A percentile compares a stretch with the other conserved stretches of the same genome.
Evolutionary conservation across 2,329 filamentous ascomycete species (phyloP).

Genomic region (Pleoardoris graminearum): DNA sequence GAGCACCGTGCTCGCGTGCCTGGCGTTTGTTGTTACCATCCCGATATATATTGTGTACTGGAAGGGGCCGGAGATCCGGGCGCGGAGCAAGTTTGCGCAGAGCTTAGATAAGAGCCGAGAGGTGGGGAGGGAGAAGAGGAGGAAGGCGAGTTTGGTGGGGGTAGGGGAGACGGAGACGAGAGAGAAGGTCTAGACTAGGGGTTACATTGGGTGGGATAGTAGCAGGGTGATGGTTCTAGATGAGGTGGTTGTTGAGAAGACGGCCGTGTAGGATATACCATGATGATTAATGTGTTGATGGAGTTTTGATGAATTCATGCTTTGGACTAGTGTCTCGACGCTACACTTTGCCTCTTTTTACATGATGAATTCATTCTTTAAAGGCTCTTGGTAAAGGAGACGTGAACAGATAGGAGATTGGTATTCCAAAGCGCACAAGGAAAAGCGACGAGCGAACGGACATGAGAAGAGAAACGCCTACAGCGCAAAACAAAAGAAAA

Average conservation of each 20-base stretch:
- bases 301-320: not conserved
- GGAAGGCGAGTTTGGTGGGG: conserved; percentile 29
- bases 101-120: conserved; percentile 40
- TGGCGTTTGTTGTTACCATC: conserved; percentile 55
- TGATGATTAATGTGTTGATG: not conserved
- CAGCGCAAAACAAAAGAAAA: not conserved
- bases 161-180: conserved; percentile 10
- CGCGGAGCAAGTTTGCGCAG: conserved; percentile 57
- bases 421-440: not conserved
- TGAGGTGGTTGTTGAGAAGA: not conserved
- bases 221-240: not conserved
- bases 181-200: conserved; percentile 6
- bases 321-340: too few relatives aligned
- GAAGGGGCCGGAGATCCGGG: conserved; percentile 58
- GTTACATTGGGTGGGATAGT: too few relatives aligned
- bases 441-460: not conserved
- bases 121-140: conserved; percentile 31
- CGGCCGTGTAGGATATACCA: not conserved
- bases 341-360: too few relatives aligned
- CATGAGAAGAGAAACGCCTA: not conserved
- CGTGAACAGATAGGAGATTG: not conserved
- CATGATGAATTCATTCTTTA: too few relatives aligned
- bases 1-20: conserved; percentile 56
- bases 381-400: too few relatives aligned
- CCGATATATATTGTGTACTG: conserved; percentile 61